Base-by-base conservation (phyloP, 805 yeast species). In the Cyberlindnera xylosilytica region DNA sequence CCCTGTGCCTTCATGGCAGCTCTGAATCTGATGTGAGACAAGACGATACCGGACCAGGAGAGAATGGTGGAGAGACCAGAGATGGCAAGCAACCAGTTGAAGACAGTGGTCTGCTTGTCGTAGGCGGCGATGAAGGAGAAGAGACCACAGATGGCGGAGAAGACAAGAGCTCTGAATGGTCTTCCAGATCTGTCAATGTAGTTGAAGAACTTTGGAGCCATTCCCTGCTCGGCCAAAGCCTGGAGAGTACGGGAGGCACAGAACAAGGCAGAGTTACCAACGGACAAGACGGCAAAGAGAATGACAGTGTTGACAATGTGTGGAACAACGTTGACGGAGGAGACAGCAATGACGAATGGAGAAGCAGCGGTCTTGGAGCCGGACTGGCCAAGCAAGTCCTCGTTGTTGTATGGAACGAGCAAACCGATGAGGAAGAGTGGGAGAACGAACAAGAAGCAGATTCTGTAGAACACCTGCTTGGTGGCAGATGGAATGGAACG, bases 261-360 rank as follows among this genome's bases (percentile, higher is more conserved):
- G 59, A 73, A 84, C 32, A 83, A 77, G 2, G 89, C 78, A 19
- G 88, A 78, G 68, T 83, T 84, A 52, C 88, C 89, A 40, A 83
- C 90, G 7, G 89, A 83, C 42, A 82, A 63, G 20, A 84, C 87
- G 4, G 90, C 81, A 44, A 83, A 62, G 65, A 84, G 68, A 51
- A 84, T 82, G 33, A 83, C 87, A 17, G 79, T 87, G 58, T 84
- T 84, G 69, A 84, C 81, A 48, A 84, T 76, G 39, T 81, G 78
- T 39, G 90, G 90, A 37, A 83, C 71, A 32, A 78, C 84, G 37
- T 65, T 66, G 50, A 83, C 84, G 41, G 72, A 65, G 23, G 72
- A 66, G 43, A 83, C 76, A 31, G 90, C 88, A 62, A 83, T 73
- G 51, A 83, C 90, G 58, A 83, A 83, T 20, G 91, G 91, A 15